phyloP scores from a whole-genome alignment of 352 stramenopile species.

The Pythium oligandrum region DNA sequence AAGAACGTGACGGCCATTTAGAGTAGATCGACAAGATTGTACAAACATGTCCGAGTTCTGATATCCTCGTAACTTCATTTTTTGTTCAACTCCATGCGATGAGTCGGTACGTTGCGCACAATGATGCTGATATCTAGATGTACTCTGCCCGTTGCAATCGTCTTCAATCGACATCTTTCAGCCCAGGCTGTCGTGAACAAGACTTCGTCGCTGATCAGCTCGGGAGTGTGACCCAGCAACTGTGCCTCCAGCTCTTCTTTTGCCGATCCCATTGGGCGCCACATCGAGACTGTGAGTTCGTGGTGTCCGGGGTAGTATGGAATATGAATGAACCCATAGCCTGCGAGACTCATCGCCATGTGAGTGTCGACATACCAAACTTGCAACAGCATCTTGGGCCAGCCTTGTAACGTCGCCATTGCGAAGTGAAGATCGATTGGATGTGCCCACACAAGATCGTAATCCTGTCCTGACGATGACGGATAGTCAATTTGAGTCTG shows the following conservation, averaged over 20 bases:
- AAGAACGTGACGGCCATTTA: no score
- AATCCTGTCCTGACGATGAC: conserved; percentile 14
- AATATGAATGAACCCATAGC: conserved; percentile 56
- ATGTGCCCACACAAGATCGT: conserved; percentile 47
- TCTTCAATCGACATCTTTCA: conserved; percentile 56
- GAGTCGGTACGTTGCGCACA: conserved; percentile 34
- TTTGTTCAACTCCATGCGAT: no score
- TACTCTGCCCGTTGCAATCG: conserved; percentile 51
- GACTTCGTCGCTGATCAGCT: conserved; percentile 54
- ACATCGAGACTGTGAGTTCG: conserved; percentile 38
- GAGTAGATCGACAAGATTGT: no score
- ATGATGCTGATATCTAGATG: conserved; percentile 45
- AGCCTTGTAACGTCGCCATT: conserved; percentile 49
- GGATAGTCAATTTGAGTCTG: conserved; percentile 66
- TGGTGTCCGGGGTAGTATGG: conserved; percentile 52
- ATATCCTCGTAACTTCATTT: no score
- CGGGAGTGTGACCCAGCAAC: conserved; percentile 44
- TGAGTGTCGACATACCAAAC: conserved; percentile 49
- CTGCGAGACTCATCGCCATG: conserved; percentile 42
- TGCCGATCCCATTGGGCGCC: conserved; percentile 48
- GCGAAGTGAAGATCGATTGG: conserved; percentile 67
- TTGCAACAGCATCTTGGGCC: conserved; percentile 62
- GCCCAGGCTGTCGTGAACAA: conserved; percentile 52
- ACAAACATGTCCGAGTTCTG: no score
- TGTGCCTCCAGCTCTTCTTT: conserved; percentile 44